phyloP scores from a whole-genome alignment of 1,284 basidiomycete genomes.

The Cutaneotrichosporon daszewskae region DNA sequence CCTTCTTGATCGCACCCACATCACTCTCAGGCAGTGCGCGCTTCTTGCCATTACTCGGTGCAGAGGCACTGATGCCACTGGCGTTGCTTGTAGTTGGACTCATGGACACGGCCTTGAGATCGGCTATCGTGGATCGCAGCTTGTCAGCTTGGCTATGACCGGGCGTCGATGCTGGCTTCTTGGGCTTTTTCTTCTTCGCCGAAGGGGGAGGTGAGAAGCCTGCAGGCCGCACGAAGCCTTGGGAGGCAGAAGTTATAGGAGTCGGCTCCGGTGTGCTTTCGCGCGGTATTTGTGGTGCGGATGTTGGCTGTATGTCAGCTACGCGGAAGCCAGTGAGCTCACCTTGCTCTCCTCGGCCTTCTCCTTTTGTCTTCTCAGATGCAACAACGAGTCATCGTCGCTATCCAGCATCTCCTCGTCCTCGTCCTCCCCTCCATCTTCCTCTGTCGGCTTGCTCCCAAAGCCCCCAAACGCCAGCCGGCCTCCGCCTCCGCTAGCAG shows the following conservation, averaged over 20 bases:
- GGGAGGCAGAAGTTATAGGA: no score
- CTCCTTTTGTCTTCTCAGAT: background rate
- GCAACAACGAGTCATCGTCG: slow-evolving; percentile 3
- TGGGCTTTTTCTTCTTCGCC: background rate
- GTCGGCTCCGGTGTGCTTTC: no score
- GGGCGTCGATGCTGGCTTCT: background rate
- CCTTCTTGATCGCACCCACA: no score
- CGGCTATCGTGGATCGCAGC: slow-evolving; percentile 5
- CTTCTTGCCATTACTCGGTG: slow-evolving; percentile 3
- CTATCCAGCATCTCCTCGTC: slow-evolving; percentile 6
- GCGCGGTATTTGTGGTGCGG: no score
- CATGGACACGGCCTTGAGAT: slow-evolving; percentile 5
- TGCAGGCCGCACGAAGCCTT: slow-evolving; percentile 8
- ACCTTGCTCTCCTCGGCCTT: background rate
- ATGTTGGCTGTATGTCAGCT: no score
- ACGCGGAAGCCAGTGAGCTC: no score
- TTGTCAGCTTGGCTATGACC: slow-evolving; percentile 1
- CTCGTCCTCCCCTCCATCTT: slow-evolving; percentile 9
- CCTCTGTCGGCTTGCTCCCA: slow-evolving; percentile 6
- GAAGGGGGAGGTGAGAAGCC: slow-evolving; percentile 6
- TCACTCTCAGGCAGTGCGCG: slow-evolving; percentile 1
- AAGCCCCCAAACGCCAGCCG: slow-evolving; percentile 26
- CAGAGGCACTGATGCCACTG: background rate
- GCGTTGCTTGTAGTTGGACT: no score
- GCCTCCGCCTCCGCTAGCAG: slow-evolving; percentile 11